Evolutionary conservation across 306 rosid species (phyloP), one percentile per base, ranked within the genome.

Genomic region (Quercus suber): DNA sequence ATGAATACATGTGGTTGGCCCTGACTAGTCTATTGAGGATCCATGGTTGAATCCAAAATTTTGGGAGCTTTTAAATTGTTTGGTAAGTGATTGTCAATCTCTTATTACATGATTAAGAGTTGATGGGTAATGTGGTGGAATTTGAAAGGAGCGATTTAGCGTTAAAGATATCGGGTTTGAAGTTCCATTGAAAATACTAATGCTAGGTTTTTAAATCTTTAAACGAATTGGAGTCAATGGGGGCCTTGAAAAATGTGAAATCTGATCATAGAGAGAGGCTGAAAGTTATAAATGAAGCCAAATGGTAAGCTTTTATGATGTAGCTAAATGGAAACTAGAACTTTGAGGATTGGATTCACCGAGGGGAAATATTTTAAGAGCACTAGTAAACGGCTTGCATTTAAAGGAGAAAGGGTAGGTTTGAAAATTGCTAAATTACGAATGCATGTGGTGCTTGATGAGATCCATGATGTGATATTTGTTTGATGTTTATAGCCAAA

Each of bases 231-330:
- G 37, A 64, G 31, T 67, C 21, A n/a, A 27, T 37, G 53, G 70
- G 70, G 65, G 30, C 17, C 72, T 53, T 21, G 51, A 4, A 75
- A 33, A 71, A 13, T 52, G 30, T 33, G 12, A 51, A 28, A 31
- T 71, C 74, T 31, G 35, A 59, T n/a, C 21, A 60, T 30, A 73
- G 60, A 63, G 31, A 49, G 15, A 61, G 55, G 15, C 51, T 73
- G 69, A 64, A 74, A 71, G 55, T 56, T 14, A 51, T 20, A 55
- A 49, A 85, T 55, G 80, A 58, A 55, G 55, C 53, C 13, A 65
- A 69, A 75, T 58, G 33, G 17, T 28, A 45, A n/a, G 58, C 33
- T 59, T 37, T 37, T 73, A 27, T 8, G 59, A 19, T 8, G 58
- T 14, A 63, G 51, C 37, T 33, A 51, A 18, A 61, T 20, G 28